These are phyloP conservation scores for Leptodontidium sp. DNA, from an alignment of 2,329 filamentous ascomycete genomes.

Conservation along the genomic window DNA sequence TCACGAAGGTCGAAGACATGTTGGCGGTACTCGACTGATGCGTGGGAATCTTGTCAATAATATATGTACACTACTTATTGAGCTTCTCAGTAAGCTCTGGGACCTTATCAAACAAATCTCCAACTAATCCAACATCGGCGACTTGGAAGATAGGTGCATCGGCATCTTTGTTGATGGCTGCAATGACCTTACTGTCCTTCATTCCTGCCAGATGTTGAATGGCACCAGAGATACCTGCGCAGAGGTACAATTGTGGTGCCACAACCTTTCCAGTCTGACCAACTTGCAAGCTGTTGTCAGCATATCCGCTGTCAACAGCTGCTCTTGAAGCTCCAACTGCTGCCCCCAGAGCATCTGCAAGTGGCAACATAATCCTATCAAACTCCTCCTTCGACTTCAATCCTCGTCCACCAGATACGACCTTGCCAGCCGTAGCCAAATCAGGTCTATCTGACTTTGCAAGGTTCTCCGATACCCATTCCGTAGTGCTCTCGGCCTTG, in stretches of 20 bases:
- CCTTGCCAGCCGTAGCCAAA: constrained; percentile 84
- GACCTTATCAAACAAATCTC: constrained; percentile 94
- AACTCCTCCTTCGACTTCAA: constrained; percentile 99
- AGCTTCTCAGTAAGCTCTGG: constrained; percentile 97
- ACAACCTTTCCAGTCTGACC: constrained; percentile 99
- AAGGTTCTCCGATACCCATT: constrained; percentile 95
- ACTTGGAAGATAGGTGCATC: constrained; percentile 99
- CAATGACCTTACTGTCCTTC: constrained; percentile 99
- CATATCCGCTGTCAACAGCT: constrained; percentile 95
- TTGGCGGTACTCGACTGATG: constrained; percentile 56
- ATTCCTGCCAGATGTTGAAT: constrained; percentile 99
- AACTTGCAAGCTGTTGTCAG: constrained; percentile 97
- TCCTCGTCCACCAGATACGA: constrained; percentile 93
- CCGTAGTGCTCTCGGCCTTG: constrained; percentile 74
- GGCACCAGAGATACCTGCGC: constrained; percentile 93
- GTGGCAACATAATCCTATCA: constrained; percentile 87
- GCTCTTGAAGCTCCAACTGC: constrained; percentile 94
- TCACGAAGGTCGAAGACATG: constrained; percentile 66
- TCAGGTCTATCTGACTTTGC: constrained; percentile 94
- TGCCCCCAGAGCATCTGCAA: constrained; percentile 93
- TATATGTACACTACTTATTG: constrained; percentile 51
- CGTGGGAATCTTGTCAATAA: constrained; percentile 35
- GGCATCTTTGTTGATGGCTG: constrained; percentile 96
- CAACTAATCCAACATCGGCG: constrained; percentile 93
- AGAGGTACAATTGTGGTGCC: constrained; percentile 93